Evolutionary conservation across 371 early-diverging fungal species (phyloP).

Genomic region (Rhizopus sp.): DNA sequence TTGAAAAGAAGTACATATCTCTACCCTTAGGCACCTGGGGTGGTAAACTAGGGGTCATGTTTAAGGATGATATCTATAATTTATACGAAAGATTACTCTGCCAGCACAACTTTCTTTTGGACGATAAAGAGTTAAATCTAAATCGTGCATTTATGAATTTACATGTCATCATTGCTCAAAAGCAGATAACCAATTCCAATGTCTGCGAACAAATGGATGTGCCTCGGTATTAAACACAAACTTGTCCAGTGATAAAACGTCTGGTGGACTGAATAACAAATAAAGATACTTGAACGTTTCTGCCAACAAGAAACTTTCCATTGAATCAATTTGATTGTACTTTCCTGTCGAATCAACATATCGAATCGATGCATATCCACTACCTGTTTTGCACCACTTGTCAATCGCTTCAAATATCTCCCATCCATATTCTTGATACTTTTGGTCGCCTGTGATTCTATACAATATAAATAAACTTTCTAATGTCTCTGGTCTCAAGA

Average conservation of each 20-base stretch:
- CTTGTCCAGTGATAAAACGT: slow-evolving; percentile 65
- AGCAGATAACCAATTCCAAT: slow-evolving; percentile 25
- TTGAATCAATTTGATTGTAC: slow-evolving; percentile 39
- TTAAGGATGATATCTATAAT: slow-evolving; percentile 39
- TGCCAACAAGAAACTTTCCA: slow-evolving; percentile 78
- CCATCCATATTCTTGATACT: slow-evolving; percentile 78
- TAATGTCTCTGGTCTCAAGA: slow-evolving; percentile 64
- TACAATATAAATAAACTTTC: slow-evolving; percentile 78
- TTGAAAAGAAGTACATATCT: slow-evolving; percentile 37
- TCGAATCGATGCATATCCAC: slow-evolving; percentile 65
- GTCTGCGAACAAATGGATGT: slow-evolving; percentile 50
- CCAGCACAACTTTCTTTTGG: slow-evolving; percentile 12
- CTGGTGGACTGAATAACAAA: slow-evolving; percentile 69
- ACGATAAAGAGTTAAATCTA: slow-evolving; percentile 39
- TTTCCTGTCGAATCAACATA: slow-evolving; percentile 53
- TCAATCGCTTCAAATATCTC: slow-evolving; percentile 72
- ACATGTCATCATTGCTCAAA: slow-evolving; percentile 31
- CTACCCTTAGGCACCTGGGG: slow-evolving; percentile 50
- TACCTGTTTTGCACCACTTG: slow-evolving; percentile 56
- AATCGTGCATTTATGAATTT: slow-evolving; percentile 48
- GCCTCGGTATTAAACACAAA: slow-evolving; percentile 77
- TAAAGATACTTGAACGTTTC: slow-evolving; percentile 91
- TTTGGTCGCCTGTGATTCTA: slow-evolving; percentile 72
- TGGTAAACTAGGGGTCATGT: slow-evolving; percentile 45
- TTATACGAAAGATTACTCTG: slow-evolving; percentile 29